Conservation (phyloP, 441 rosid genomes). For the Syzygium syzygioides region DNA sequence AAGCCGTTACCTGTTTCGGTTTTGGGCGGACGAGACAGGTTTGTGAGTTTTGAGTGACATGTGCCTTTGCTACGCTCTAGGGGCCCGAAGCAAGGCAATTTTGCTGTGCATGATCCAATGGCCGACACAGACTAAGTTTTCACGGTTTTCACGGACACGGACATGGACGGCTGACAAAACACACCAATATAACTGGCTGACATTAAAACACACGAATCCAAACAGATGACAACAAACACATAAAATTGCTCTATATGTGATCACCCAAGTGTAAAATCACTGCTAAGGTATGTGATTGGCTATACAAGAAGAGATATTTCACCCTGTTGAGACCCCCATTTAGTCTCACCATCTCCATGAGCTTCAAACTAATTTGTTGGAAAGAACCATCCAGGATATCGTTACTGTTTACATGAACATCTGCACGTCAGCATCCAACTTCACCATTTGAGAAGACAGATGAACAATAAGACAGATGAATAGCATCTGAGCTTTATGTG, state of each 20-base stretch:
- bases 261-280: not conserved
- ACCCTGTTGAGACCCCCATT: not conserved
- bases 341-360: not conserved
- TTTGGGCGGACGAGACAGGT: not conserved
- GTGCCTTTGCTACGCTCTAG: not conserved
- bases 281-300: not conserved
- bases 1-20: not conserved
- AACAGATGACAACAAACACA: not conserved
- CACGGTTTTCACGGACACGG: no score
- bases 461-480: not conserved
- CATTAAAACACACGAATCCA: accelerated
- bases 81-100: not conserved
- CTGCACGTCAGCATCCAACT: accelerated
- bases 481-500: not conserved
- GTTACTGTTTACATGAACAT: accelerated
- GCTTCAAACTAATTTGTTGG: not conserved
- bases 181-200: accelerated
- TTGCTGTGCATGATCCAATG: not conserved
- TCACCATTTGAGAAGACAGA: not conserved
- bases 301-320: not conserved
- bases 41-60: not conserved
- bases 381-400: accelerated
- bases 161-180: not conserved
- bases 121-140: not conserved
- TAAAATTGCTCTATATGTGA: not conserved